Base-by-base conservation (phyloP, 2,329 filamentous ascomycete genomes). In the Ophiostoma tasmaniense region DNA sequence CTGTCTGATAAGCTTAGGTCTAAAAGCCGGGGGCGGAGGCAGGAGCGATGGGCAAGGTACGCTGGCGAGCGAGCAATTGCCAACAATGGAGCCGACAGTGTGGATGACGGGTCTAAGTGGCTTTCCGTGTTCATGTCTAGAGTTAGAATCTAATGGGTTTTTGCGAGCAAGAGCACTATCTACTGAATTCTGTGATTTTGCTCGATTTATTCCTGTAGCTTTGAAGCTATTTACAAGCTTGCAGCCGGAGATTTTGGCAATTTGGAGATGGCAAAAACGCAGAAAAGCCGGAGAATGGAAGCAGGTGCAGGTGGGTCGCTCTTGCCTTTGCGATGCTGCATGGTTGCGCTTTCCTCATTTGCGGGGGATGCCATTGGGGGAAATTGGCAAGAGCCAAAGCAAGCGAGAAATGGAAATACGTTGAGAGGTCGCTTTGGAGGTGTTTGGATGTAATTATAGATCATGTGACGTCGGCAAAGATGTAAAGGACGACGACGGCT, bases 311-410 rank as follows among this genome's bases (percentile, higher is more conserved):
- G 37, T 39, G 65, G 62, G 50, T 35, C 64, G n/a, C 62, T 45
- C 64, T 55, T 65, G 42, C 39, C 61, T 30, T 39, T 45, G 35
- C 17, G 17, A 17, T 62, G 52, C 7, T 33, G 25, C 39, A 28
- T 62, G 50, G 64, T 25, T 39, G 37, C 11, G 37, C 37, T 39
- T 39, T 39, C 37, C 37, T 39, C 11, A 13, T 39, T 69, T 69
- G 68, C 68, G 68, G 68, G 67, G 64, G 39, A 39, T 64, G 55
- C 55, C 14, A 69, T 69, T 69, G 68, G 68, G 64, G 64, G 64
- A 59, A 37, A 30, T 50, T 50, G 45, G 45, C 45, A 50, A 20
- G 45, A 20, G 22, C 45, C 17, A 50, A 50, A 22, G 45, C 42
- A 50, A 22, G 20, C 17, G 45, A 50, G 20, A 50, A 50, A 50